Percentiles rank a stretch among this genome's conserved stretches.
phyloP scores from a whole-genome alignment of 2,329 filamentous ascomycete species.

The Exophiala alcalophila region DNA sequence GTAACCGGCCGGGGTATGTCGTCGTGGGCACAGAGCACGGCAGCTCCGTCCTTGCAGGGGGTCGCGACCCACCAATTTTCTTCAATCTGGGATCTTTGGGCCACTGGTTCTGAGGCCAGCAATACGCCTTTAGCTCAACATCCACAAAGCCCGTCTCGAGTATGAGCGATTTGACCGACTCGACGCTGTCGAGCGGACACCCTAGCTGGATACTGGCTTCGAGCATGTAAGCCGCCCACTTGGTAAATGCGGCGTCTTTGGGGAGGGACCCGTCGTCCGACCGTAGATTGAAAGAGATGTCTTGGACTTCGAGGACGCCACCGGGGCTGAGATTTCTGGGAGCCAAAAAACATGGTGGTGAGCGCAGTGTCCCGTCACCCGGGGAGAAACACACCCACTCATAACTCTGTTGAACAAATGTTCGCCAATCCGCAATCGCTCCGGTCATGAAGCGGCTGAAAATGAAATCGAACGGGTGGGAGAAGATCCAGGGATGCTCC shows the following conservation, averaged over 20 bases:
- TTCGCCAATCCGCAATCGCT: conserved; percentile 56
- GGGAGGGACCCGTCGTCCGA: conserved; percentile 21
- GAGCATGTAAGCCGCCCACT: conserved; percentile 21
- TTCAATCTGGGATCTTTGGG: conserved; percentile 33
- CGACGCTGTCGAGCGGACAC: conserved; percentile 17
- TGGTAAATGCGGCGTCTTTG: conserved; percentile 10
- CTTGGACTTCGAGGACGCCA: conserved; percentile 42
- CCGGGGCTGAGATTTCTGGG: conserved; percentile 37
- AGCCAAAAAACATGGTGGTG: too few species aligned
- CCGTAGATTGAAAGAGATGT: conserved; percentile 19
- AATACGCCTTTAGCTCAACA: conserved; percentile 26
- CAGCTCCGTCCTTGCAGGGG: not conserved
- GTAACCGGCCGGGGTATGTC: too few species aligned
- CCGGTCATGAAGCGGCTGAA: conserved; percentile 58
- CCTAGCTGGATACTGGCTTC: conserved; percentile 20
- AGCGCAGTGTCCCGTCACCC: not conserved
- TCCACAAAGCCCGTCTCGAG: conserved; percentile 31
- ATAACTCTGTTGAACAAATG: conserved; percentile 22
- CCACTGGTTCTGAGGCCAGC: conserved; percentile 35
- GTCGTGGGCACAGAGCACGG: not conserved
- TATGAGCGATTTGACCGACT: conserved; percentile 17
- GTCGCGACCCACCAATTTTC: conserved; percentile 16
- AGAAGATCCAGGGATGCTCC: conserved; percentile 56
- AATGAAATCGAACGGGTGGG: conserved; percentile 59
- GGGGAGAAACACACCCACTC: conserved; percentile 12